A percentile compares a stretch with the other conserved stretches of the same genome.
Evolutionary conservation across 23 red algal genomes (phyloP).

Genomic region (Gracilariopsis chorda): DNA sequence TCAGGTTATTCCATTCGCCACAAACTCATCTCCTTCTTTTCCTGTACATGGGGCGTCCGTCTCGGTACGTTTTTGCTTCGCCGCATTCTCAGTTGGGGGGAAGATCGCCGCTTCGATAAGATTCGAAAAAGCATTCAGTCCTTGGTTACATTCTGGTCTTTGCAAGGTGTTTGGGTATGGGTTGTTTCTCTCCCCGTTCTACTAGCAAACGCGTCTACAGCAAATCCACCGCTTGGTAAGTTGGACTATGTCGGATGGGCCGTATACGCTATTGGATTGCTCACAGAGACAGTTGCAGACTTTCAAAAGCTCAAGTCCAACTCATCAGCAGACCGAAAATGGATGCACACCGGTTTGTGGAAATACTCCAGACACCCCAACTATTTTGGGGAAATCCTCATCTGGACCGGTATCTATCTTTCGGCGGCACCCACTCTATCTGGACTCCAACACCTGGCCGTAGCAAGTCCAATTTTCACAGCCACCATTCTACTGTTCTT

Average conservation of each 20-base stretch:
- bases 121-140: background rate
- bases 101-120: slow-evolving; percentile 60
- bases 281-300: slow-evolving; percentile 68
- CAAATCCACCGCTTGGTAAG: background rate
- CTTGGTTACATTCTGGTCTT: slow-evolving; percentile 52
- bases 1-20: slow-evolving; percentile 4
- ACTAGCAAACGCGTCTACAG: background rate
- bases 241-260: background rate
- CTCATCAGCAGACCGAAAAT: background rate
- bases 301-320: slow-evolving; percentile 38
- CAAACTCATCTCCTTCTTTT: slow-evolving; percentile 6
- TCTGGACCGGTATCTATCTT: slow-evolving; percentile 65
- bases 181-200: slow-evolving; percentile 30
- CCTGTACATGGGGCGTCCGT: slow-evolving; percentile 51
- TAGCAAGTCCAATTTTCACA: slow-evolving; percentile 54
- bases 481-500: slow-evolving; percentile 60
- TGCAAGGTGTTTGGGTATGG: slow-evolving; percentile 77
- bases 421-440: background rate
- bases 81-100: slow-evolving; percentile 64
- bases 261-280: slow-evolving; percentile 51
- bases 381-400: slow-evolving; percentile 86
- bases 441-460: background rate
- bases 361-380: slow-evolving; percentile 83
- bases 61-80: slow-evolving; percentile 60
- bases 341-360: slow-evolving; percentile 77